Conservation (phyloP, 108 stramenopile genomes). For the Heterococcus sp. region DNA sequence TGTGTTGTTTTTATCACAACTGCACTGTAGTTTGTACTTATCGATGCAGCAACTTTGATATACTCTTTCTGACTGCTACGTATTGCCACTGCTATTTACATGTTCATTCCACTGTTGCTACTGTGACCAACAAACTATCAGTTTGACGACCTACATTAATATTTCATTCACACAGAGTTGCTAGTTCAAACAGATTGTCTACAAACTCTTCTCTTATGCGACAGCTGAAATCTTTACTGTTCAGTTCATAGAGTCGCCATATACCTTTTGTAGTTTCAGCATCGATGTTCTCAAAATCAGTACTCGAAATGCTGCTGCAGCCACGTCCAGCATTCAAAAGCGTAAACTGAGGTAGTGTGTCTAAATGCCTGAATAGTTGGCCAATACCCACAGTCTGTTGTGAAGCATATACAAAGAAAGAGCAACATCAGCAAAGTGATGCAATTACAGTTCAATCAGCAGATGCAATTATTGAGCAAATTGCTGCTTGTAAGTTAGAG, state of each 20-base stretch:
- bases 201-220: constrained; percentile 39
- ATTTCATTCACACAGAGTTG: too few species aligned
- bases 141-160: too few species aligned
- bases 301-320: not conserved
- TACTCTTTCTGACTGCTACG: too few species aligned
- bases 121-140: too few species aligned
- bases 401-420: not conserved
- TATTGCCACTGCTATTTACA: too few species aligned
- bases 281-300: not conserved
- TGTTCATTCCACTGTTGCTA: too few species aligned
- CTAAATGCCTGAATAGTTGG: constrained; percentile 38
- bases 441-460: not conserved
- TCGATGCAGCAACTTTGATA: too few species aligned
- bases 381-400: constrained; percentile 29
- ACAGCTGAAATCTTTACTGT: constrained; percentile 32
- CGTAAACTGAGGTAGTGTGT: constrained; percentile 31
- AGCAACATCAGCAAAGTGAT: not conserved
- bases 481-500: too few species aligned
- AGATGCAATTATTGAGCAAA: too few species aligned
- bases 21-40: too few species aligned
- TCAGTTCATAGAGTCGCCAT: constrained; percentile 45
- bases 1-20: too few species aligned
- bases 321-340: constrained; percentile 8
- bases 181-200: constrained; percentile 15
- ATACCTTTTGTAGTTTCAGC: constrained; percentile 1